Conservation (phyloP, 2,329 filamentous ascomycete genomes). For the Incumbomyces lentus region DNA sequence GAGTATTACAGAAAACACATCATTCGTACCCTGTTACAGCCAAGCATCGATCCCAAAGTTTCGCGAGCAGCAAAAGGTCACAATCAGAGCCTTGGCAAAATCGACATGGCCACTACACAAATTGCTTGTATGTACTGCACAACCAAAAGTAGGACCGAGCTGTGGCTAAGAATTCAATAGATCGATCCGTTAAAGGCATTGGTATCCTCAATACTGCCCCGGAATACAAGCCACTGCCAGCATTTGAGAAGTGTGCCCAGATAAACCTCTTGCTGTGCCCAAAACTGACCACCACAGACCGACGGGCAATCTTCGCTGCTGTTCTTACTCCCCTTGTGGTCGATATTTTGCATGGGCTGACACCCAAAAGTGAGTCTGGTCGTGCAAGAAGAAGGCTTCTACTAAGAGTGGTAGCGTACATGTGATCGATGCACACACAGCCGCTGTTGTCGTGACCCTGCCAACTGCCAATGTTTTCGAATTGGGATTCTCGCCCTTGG, state of each 20-base stretch:
- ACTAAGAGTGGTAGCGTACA: slow-evolving; percentile 48
- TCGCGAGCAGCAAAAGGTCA: too few species aligned
- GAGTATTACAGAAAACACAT: neutral
- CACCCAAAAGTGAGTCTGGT: slow-evolving; percentile 52
- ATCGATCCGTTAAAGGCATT: slow-evolving; percentile 93
- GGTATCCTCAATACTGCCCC: slow-evolving; percentile 87
- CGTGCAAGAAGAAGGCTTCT: neutral
- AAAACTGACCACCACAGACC: slow-evolving; percentile 45
- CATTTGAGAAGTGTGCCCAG: slow-evolving; percentile 51
- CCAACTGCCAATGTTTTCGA: slow-evolving; percentile 81
- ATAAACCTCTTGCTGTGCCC: too few species aligned
- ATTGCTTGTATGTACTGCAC: slow-evolving; percentile 58
- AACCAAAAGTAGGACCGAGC: too few species aligned
- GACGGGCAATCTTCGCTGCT: slow-evolving; percentile 89
- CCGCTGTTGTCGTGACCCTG: slow-evolving; percentile 63
- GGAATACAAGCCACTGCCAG: slow-evolving; percentile 72
- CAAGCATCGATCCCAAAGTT: too few species aligned
- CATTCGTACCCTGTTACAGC: neutral
- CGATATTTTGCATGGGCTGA: slow-evolving; percentile 94
- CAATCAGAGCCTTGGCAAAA: slow-evolving; percentile 41
- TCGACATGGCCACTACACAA: slow-evolving; percentile 66
- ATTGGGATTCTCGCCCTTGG: slow-evolving; percentile 82
- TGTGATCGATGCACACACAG: slow-evolving; percentile 70
- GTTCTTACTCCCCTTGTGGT: slow-evolving; percentile 88
- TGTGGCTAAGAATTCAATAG: slow-evolving; percentile 28